phyloP scores from a whole-genome alignment of 2,329 filamentous ascomycete species.

The Hirsutella minnesotensis region DNA sequence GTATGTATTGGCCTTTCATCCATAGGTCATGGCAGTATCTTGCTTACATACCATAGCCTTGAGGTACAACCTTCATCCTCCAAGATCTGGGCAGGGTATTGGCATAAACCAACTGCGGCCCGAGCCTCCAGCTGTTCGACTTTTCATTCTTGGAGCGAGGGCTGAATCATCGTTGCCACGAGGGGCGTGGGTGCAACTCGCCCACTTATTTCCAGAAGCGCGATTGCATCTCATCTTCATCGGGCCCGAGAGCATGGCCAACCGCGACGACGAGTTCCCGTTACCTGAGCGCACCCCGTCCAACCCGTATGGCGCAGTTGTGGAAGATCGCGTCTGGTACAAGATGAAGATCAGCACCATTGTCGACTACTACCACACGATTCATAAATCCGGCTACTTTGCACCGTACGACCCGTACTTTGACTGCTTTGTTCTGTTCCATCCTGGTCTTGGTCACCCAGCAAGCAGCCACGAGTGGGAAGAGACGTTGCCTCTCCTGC shows the following conservation, averaged over 20 bases:
- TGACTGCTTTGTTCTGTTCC: conserved; percentile 94
- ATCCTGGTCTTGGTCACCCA: conserved; percentile 90
- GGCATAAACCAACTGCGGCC: conserved; percentile 70
- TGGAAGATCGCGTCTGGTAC: conserved; percentile 80
- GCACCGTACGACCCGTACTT: conserved; percentile 96
- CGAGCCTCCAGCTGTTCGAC: conserved; percentile 74
- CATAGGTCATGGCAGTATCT: neutral
- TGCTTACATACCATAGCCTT: conserved; percentile 45
- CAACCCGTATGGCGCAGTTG: conserved; percentile 88
- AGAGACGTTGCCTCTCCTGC: conserved; percentile 73
- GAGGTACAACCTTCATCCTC: conserved; percentile 86
- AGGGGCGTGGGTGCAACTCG: conserved; percentile 85
- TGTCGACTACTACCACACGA: conserved; percentile 95
- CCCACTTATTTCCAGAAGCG: conserved; percentile 90
- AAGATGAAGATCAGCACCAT: conserved; percentile 96
- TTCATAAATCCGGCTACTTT: conserved; percentile 85
- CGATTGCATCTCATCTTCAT: conserved; percentile 88
- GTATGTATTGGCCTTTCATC: conserved; percentile 38
- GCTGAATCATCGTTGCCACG: conserved; percentile 95
- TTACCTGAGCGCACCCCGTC: conserved; percentile 70
- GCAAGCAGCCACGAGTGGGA: conserved; percentile 90
- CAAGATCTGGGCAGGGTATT: conserved; percentile 60
- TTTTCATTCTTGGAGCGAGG: conserved; percentile 88
- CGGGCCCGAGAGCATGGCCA: conserved; percentile 89
- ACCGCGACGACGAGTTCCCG: conserved; percentile 86